Conservation (phyloP, 2,329 filamentous ascomycete genomes). For the Pseudomassariella vexata region DNA sequence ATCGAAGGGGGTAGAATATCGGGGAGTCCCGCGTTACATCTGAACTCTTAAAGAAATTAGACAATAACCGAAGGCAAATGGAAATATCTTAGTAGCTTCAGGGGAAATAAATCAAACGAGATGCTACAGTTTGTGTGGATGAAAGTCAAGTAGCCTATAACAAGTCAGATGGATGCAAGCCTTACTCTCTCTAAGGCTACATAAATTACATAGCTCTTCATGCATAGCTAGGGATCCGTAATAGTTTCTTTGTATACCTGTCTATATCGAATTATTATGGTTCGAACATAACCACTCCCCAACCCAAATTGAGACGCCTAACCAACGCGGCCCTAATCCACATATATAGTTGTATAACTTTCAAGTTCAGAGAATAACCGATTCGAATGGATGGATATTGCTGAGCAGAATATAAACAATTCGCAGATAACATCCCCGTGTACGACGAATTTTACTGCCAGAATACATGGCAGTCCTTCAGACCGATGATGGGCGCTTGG, state of each 20-base stretch:
- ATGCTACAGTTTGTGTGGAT: not conserved
- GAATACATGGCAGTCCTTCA: slow-evolving; percentile 12
- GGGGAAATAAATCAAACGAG: not conserved
- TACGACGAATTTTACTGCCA: slow-evolving; percentile 9
- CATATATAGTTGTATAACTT: slow-evolving; percentile 4
- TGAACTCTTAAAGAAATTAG: too few relatives aligned
- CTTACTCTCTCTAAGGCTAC: slow-evolving; percentile 6
- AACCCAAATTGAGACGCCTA: slow-evolving; percentile 11
- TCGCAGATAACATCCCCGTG: slow-evolving; percentile 12
- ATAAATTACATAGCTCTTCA: slow-evolving; percentile 13
- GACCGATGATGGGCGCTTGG: slow-evolving; percentile 10
- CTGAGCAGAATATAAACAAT: slow-evolving; percentile 8
- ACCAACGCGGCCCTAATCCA: slow-evolving; percentile 10
- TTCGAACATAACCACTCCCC: slow-evolving; percentile 8
- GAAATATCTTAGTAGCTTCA: not conserved
- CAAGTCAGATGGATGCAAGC: too few relatives aligned
- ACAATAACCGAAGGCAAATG: too few relatives aligned
- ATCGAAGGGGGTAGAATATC: not conserved
- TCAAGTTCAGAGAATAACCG: slow-evolving; percentile 10
- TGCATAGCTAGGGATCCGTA: slow-evolving; percentile 15
- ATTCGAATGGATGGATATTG: slow-evolving; percentile 12
- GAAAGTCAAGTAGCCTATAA: too few relatives aligned
- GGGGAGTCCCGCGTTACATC: too few relatives aligned
- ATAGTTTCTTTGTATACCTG: slow-evolving; percentile 17
- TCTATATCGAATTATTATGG: slow-evolving; percentile 15